Evolutionary conservation across 2,329 filamentous ascomycete species (phyloP), one percentile per base, ranked within the genome.

Genomic region (Chaetomium globosum): DNA sequence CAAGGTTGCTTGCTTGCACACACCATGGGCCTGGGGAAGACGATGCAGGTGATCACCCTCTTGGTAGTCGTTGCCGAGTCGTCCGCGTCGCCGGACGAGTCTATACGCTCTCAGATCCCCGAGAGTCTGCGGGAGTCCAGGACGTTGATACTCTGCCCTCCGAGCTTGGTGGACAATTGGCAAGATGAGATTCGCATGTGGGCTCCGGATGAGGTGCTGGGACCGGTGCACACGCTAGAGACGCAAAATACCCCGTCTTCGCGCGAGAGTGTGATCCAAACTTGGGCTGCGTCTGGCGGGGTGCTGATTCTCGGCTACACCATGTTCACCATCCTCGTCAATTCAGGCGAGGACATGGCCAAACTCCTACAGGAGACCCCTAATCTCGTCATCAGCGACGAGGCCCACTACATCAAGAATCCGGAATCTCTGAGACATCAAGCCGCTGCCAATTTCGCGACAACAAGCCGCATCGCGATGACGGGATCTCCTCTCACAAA

Each of bases 21-120:
- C 75, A 92, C 91, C 0, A 97, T 97, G 93, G 93, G 93, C 1
- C 79, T 97, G 2, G 93, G 93, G 19, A 97, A 97, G 79, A 96
- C 93, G 0, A 92, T 96, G 88, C 93, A 97, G 78, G 86, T 92
- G 6, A 92, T 97, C 65, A 90, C 92, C 0, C 79, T 97, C n/a
- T 83, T 97, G 6, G 83, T 90, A 19, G 88, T 91, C 0, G 85
- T 97, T 67, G 82, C 87, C 4, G 84, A 91, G 70, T 86, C 91
- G 3, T 82, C 86, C 4, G 74, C 75, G 23, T 93, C 90, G 0
- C 33, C 75, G 0, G 84, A 93, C 61, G 75, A 78, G 0, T 75
- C 79, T 0, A 78, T 94, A 6, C 77, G 77, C 3, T 79, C 80
- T 0, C 92, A 96, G 74, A 84, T 97, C 36, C 92, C 93, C 0